Evolutionary conservation across 176 grass and related monocot genomes (phyloP).

Genomic region (Bromus sterilis): DNA sequence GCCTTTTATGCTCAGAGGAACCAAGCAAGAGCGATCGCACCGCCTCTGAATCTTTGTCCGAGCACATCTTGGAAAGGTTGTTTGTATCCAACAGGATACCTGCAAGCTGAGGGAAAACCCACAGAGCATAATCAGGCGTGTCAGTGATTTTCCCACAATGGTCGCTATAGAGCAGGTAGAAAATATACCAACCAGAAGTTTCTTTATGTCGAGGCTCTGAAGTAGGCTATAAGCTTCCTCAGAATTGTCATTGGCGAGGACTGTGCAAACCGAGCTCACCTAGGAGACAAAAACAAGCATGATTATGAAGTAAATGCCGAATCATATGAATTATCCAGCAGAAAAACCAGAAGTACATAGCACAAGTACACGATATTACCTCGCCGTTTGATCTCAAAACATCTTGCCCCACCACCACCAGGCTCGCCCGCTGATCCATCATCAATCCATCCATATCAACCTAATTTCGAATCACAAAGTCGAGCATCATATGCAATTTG

Average conservation of each 20-base stretch:
- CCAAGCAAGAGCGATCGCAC: slow-evolving; percentile 44
- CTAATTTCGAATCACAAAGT: slow-evolving; percentile 31
- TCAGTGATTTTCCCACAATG: not conserved
- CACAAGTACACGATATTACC: slow-evolving; percentile 35
- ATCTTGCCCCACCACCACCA: slow-evolving; percentile 59
- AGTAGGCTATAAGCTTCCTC: slow-evolving; percentile 52
- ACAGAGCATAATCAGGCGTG: not conserved
- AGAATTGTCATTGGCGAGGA: slow-evolving; percentile 39
- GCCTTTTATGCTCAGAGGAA: slow-evolving; percentile 26
- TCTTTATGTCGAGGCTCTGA: slow-evolving; percentile 51
- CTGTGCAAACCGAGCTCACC: slow-evolving; percentile 46
- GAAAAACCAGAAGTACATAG: not conserved
- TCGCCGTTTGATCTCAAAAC: slow-evolving; percentile 51
- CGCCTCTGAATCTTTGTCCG: slow-evolving; percentile 59
- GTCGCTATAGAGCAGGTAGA: not conserved
- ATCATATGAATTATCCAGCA: not conserved
- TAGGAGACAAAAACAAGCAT: slow-evolving; percentile 37
- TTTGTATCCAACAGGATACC: slow-evolving; percentile 58
- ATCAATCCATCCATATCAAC: slow-evolving; percentile 55
- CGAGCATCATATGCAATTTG: no score
- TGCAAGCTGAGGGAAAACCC: slow-evolving; percentile 43
- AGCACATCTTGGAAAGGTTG: slow-evolving; percentile 41
- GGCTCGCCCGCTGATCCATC: slow-evolving; percentile 38
- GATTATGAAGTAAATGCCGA: slow-evolving; percentile 29
- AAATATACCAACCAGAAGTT: slow-evolving; percentile 53